phyloP scores from a whole-genome alignment of 768 basidiomycete genomes.

The Pisolithus albus region DNA sequence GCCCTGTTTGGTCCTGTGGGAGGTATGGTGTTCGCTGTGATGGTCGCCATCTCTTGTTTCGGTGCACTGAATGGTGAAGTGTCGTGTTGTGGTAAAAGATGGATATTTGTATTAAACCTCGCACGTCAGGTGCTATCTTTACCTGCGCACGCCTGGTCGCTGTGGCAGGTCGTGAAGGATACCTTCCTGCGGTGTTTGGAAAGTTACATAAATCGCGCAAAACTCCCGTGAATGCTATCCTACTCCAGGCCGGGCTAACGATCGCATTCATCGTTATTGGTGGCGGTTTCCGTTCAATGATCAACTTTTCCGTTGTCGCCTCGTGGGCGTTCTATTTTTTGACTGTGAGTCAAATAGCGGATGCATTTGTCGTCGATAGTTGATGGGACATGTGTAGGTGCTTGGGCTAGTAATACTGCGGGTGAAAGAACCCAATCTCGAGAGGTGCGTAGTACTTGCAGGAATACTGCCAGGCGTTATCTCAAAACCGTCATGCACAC shows the following conservation, averaged over 20 bases:
- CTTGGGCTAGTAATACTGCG: conserved; percentile 83
- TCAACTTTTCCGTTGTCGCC: conserved; percentile 86
- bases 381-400: conserved; percentile 41
- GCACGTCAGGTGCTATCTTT: conserved; percentile 52
- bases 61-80: conserved; percentile 81
- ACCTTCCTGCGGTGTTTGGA: conserved; percentile 80
- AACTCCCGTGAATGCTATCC: conserved; percentile 85
- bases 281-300: conserved; percentile 80
- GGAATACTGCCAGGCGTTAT: background rate
- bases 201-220: conserved; percentile 63
- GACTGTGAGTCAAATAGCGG: conserved; percentile 45
- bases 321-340: conserved; percentile 86
- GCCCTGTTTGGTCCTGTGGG: conserved; percentile 83
- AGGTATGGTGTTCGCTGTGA: conserved; percentile 76
- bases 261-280: conserved; percentile 76
- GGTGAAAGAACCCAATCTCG: conserved; percentile 83
- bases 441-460: conserved; percentile 42
- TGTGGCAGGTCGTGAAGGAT: conserved; percentile 82
- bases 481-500: conserved; percentile 1
- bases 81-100: background rate
- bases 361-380: background rate
- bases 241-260: conserved; percentile 71
- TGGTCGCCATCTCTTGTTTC: conserved; percentile 93
- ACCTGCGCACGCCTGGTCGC: conserved; percentile 82
- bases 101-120: conserved; percentile 3